Percentiles rank a stretch among this genome's conserved stretches.
Evolutionary conservation across 345 rosid genomes (phyloP).

Genomic region (Clarkia xantiana): DNA sequence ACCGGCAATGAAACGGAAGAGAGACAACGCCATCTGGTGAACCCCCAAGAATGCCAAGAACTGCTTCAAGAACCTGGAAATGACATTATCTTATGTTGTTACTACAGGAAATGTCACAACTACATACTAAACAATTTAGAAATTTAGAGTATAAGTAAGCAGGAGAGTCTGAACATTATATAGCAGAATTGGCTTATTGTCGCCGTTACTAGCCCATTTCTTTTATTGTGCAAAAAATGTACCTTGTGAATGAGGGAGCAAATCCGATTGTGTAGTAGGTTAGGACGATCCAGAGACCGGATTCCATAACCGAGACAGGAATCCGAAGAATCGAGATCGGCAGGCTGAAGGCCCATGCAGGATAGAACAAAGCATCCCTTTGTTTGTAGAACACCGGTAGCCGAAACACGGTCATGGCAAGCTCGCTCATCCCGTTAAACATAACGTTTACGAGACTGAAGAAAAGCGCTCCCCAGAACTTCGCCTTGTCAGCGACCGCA

Average conservation of each 20-base stretch:
- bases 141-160: too few species aligned
- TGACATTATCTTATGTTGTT: neutral
- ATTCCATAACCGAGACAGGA: constrained; percentile 45
- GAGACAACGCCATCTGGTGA: constrained; percentile 37
- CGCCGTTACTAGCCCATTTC: too few species aligned
- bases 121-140: too few species aligned
- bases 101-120: neutral
- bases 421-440: constrained; percentile 40
- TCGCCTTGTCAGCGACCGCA: constrained; percentile 14
- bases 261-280: constrained; percentile 48
- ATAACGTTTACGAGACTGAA: constrained; percentile 28
- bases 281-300: constrained; percentile 27
- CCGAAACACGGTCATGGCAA: constrained; percentile 54
- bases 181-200: too few species aligned
- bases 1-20: constrained; percentile 43
- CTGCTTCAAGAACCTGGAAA: constrained; percentile 36
- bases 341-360: constrained; percentile 50
- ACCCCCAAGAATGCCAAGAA: constrained; percentile 21
- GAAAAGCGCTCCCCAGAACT: constrained; percentile 42
- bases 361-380: constrained; percentile 44
- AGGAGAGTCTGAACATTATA: too few species aligned
- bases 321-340: constrained; percentile 42
- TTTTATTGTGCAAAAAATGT: constrained; percentile 2
- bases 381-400: constrained; percentile 76
- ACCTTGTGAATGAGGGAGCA: constrained; percentile 35